A percentile compares a stretch with the other conserved stretches of the same genome.
These are phyloP conservation scores for Penicillium subrubescens DNA, from an alignment of 495 filamentous ascomycete genomes.

Conservation along the genomic window DNA sequence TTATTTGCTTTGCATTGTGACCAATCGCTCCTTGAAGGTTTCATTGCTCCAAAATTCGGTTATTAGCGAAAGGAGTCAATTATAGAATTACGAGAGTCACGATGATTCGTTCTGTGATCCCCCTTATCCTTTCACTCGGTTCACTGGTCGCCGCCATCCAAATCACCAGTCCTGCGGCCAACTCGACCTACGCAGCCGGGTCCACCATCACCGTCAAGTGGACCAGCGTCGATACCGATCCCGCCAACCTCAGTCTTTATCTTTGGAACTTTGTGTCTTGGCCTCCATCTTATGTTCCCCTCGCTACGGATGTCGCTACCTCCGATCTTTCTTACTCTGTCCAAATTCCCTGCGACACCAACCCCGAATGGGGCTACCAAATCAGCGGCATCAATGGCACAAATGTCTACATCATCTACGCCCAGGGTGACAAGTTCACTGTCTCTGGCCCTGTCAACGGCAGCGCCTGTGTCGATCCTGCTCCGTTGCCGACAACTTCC, in stretches of 20 bases:
- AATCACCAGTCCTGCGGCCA: slow-evolving; percentile 26
- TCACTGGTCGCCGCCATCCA: slow-evolving; percentile 23
- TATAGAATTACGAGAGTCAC: neutral
- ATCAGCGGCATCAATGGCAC: slow-evolving; percentile 54
- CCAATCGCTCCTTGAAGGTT: neutral
- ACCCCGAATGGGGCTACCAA: slow-evolving; percentile 45
- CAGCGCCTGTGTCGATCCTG: neutral
- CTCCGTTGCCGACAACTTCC: neutral
- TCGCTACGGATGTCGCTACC: slow-evolving; percentile 40
- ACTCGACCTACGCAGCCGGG: slow-evolving; percentile 40
- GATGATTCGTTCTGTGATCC: neutral
- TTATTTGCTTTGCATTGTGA: neutral
- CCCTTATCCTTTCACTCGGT: neutral
- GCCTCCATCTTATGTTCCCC: slow-evolving; percentile 44
- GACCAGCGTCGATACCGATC: slow-evolving; percentile 50
- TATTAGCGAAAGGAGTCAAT: too few relatives aligned
- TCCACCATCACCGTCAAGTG: slow-evolving; percentile 37
- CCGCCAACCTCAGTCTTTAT: slow-evolving; percentile 43
- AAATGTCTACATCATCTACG: slow-evolving; percentile 52
- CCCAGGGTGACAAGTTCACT: slow-evolving; percentile 46
- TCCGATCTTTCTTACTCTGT: slow-evolving; percentile 29
- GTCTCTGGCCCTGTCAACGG: slow-evolving; percentile 18
- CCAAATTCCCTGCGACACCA: slow-evolving; percentile 44
- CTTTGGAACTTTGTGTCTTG: slow-evolving; percentile 54
- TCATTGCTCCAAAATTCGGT: neutral